Evolutionary conservation across 148 eudicot genomes (phyloP).

Genomic region (Rhododendron molle): DNA sequence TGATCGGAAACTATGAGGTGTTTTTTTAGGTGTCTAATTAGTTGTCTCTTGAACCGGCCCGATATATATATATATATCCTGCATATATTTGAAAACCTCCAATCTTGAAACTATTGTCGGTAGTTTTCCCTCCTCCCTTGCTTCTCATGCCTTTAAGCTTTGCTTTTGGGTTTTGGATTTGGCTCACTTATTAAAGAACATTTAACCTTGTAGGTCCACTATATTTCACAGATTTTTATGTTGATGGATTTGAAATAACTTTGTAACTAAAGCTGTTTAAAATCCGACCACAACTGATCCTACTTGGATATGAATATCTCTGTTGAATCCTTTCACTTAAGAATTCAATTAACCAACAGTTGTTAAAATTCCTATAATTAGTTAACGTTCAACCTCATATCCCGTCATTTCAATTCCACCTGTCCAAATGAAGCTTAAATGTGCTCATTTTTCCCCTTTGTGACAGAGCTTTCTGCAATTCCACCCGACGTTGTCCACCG

Average conservation of each 20-base stretch:
- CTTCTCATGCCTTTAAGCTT: not conserved
- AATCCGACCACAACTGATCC: not conserved
- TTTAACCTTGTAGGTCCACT: not conserved
- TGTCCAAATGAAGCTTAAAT: not conserved
- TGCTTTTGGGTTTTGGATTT: not conserved
- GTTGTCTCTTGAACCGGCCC: too few relatives aligned
- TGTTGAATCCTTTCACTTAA: not conserved
- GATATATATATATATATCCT: too few relatives aligned
- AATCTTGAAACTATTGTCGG: not conserved
- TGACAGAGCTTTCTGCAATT: slow-evolving; percentile 77
- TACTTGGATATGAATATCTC: not conserved
- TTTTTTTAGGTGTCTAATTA: too few relatives aligned
- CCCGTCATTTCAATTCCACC: not conserved
- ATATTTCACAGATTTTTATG: not conserved
- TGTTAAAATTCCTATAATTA: not conserved
- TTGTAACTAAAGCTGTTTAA: not conserved
- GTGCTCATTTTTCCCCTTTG: slow-evolving; percentile 1
- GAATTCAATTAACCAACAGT: not conserved
- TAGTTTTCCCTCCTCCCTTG: not conserved
- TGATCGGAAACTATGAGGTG: too few relatives aligned
- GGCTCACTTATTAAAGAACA: not conserved
- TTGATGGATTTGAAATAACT: not conserved
- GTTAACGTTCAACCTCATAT: not conserved
- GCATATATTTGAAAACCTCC: not conserved
- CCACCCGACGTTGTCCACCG: slow-evolving; percentile 71